phyloP scores from a whole-genome alignment of 768 basidiomycete genomes.

The Chiua virens region DNA sequence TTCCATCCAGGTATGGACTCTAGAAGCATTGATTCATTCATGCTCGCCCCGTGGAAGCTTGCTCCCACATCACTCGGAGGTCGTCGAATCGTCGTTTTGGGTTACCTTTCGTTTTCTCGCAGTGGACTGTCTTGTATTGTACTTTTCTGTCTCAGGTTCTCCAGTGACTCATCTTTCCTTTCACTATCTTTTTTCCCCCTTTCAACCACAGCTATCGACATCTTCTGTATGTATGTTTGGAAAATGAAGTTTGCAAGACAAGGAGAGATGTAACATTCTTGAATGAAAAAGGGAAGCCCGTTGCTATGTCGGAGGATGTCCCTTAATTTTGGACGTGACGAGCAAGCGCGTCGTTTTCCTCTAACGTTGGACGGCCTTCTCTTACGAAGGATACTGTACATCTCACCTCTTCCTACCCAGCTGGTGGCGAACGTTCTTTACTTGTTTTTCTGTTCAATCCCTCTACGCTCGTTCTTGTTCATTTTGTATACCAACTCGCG shows the following conservation, averaged over 20 bases:
- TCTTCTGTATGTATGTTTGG: conserved; percentile 34
- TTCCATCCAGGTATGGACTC: conserved; percentile 30
- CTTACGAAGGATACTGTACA: conserved; percentile 17
- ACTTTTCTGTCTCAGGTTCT: conserved; percentile 23
- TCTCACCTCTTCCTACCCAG: conserved; percentile 10
- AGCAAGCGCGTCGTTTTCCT: conserved; percentile 8
- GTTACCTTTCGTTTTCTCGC: conserved; percentile 31
- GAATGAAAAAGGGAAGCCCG: conserved; percentile 2
- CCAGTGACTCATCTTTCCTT: conserved; percentile 8
- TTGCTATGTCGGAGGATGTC: conserved; percentile 28
- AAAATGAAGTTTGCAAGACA: conserved; percentile 18
- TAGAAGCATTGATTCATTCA: conserved; percentile 27
- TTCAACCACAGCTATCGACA: conserved; percentile 27
- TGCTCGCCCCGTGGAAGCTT: conserved; percentile 31
- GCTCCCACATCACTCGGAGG: conserved; percentile 26
- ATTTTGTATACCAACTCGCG: conserved; percentile 21
- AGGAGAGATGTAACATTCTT: background rate
- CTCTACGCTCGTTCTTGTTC: conserved; percentile 23
- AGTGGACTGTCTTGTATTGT: conserved; percentile 39
- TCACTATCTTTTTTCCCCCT: conserved; percentile 9
- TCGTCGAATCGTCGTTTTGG: conserved; percentile 33
- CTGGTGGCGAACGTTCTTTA: conserved; percentile 25
- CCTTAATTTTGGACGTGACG: conserved; percentile 21
- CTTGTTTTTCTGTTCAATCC: conserved; percentile 23
- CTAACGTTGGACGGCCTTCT: conserved; percentile 12